Evolutionary conservation across 371 early-diverging fungal species (phyloP).

Genomic region (Lichtheimia ornata): DNA sequence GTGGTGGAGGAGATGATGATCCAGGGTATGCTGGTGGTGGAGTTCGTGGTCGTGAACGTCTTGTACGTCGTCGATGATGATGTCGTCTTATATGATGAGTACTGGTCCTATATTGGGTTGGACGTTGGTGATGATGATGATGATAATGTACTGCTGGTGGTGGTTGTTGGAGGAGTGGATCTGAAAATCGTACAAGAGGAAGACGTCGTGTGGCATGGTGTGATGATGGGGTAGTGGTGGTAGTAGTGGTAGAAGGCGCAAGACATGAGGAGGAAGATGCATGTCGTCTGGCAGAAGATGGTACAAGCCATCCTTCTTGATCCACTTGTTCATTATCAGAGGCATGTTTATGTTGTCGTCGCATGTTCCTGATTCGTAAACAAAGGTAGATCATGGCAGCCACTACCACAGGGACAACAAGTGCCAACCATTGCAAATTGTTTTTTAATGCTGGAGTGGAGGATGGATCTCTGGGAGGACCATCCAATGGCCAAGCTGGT

Average conservation of each 20-base stretch:
- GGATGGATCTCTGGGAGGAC: no score
- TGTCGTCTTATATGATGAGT: no score
- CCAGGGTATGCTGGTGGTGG: slow-evolving; percentile 13
- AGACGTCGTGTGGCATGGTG: not conserved
- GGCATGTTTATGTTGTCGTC: not conserved
- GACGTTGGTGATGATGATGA: no score
- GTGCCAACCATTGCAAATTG: slow-evolving; percentile 25
- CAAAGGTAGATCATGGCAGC: slow-evolving; percentile 11
- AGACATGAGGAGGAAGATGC: no score
- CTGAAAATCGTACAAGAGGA: slow-evolving; percentile 5
- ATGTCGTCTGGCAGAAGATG: not conserved
- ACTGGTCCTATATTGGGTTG: no score
- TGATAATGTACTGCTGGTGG: no score
- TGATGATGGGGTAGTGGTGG: no score
- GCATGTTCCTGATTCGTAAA: slow-evolving; percentile 15
- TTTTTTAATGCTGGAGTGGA: slow-evolving; percentile 3
- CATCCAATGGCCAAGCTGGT: no score
- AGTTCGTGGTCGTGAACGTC: slow-evolving; percentile 6
- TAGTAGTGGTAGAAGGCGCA: no score
- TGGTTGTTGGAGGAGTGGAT: not conserved
- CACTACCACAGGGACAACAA: slow-evolving; percentile 16
- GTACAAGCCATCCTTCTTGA: slow-evolving; percentile 2
- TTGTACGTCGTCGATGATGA: slow-evolving; percentile 2
- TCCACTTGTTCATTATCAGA: not conserved
- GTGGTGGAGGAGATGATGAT: slow-evolving; percentile 5